A percentile compares a stretch with the other conserved stretches of the same genome.
phyloP scores from a whole-genome alignment of 805 yeast genomes.

The Yamadazyma nakazawae region DNA sequence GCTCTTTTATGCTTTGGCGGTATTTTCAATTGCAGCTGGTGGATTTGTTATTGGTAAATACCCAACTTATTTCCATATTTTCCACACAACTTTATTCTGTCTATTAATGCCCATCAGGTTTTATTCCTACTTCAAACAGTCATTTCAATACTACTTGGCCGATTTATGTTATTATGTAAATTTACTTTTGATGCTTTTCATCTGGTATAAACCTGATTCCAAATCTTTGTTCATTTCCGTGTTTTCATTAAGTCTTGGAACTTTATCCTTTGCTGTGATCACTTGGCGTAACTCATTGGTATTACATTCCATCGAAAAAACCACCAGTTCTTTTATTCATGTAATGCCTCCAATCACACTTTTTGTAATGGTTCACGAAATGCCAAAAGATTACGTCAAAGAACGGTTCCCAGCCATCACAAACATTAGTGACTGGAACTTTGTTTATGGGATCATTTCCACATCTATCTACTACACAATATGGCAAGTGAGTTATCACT shows the following conservation, averaged over 20 bases:
- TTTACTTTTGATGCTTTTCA: constrained; percentile 57
- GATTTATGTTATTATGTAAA: constrained; percentile 94
- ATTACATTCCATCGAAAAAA: constrained; percentile 86
- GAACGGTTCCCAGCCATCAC: constrained; percentile 80
- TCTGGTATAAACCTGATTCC: constrained; percentile 83
- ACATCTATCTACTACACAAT: constrained; percentile 79
- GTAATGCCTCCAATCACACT: constrained; percentile 84
- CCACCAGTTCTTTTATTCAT: constrained; percentile 88
- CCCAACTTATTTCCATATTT: constrained; percentile 74
- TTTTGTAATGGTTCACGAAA: constrained; percentile 81
- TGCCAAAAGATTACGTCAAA: constrained; percentile 50
- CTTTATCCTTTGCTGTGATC: constrained; percentile 87
- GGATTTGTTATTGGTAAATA: constrained; percentile 77
- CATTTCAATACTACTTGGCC: constrained; percentile 84
- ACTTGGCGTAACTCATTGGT: constrained; percentile 96
- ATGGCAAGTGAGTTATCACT: constrained; percentile 91
- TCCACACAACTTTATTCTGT: constrained; percentile 60
- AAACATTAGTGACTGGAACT: constrained; percentile 61
- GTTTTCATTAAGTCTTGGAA: constrained; percentile 84
- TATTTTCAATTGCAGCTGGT: constrained; percentile 61
- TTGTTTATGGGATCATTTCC: constrained; percentile 65
- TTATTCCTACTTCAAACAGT: constrained; percentile 73
- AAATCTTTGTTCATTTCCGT: constrained; percentile 73
- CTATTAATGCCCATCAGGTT: constrained; percentile 80
- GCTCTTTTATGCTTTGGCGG: constrained; percentile 70